Percentiles rank a stretch among this genome's conserved stretches.
phyloP scores from a whole-genome alignment of 805 yeast genomes.

The Candida berthetii region DNA sequence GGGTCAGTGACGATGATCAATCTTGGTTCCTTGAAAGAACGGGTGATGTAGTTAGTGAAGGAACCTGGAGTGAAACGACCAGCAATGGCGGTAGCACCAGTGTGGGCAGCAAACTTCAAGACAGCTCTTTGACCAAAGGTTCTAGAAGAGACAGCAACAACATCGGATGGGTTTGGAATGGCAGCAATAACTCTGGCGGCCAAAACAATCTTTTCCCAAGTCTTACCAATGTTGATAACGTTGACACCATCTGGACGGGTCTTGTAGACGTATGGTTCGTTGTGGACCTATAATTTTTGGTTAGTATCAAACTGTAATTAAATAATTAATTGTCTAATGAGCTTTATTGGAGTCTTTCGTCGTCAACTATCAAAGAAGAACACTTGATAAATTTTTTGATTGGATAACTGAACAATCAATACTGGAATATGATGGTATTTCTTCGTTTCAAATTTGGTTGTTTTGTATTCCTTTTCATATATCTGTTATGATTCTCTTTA shows the following conservation, averaged over 20 bases:
- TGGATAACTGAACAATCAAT: too few species aligned
- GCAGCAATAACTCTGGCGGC: constrained; percentile 99
- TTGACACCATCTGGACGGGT: constrained; percentile 99
- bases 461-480: neutral
- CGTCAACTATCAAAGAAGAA: too few species aligned
- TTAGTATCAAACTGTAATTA: constrained; percentile 8
- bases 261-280: constrained; percentile 94
- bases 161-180: constrained; percentile 96
- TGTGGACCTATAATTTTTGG: constrained; percentile 65
- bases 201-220: constrained; percentile 99
- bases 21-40: constrained; percentile 99
- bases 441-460: too few species aligned
- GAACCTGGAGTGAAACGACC: constrained; percentile 99
- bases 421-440: too few species aligned
- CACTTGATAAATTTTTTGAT: too few species aligned
- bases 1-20: constrained; percentile 99
- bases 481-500: neutral
- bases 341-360: too few species aligned
- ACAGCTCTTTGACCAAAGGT: constrained; percentile 99
- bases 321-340: neutral
- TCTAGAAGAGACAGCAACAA: constrained; percentile 98
- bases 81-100: constrained; percentile 99
- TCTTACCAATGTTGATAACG: constrained; percentile 96
- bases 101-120: constrained; percentile 98
- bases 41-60: constrained; percentile 99